A percentile compares a stretch with the other conserved stretches of the same genome.
phyloP scores from a whole-genome alignment of 2,329 filamentous ascomycete genomes.

The Penicillium polonicum region DNA sequence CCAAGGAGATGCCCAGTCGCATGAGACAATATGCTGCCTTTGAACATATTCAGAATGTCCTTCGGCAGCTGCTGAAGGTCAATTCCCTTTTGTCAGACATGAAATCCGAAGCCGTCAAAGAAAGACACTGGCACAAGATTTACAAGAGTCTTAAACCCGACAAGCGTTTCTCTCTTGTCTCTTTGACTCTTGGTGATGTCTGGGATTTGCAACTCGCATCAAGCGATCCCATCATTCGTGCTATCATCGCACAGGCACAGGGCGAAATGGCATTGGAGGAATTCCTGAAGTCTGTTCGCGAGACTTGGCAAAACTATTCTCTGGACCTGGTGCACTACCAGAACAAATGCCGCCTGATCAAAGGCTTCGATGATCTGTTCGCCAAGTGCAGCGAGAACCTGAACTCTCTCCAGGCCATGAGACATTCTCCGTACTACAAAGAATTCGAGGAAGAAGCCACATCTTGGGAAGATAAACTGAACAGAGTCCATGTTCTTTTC shows the following conservation, averaged over 20 bases:
- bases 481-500: conserved; percentile 93
- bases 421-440: conserved; percentile 98
- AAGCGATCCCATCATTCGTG: conserved; percentile 82
- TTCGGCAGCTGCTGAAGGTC: conserved; percentile 85
- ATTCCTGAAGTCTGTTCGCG: conserved; percentile 92
- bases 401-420: conserved; percentile 97
- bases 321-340: conserved; percentile 96
- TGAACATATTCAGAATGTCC: conserved; percentile 90
- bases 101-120: conserved; percentile 93
- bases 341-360: conserved; percentile 95
- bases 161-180: conserved; percentile 89
- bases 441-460: conserved; percentile 98
- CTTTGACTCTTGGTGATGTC: conserved; percentile 95
- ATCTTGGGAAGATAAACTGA: conserved; percentile 96
- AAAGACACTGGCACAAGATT: conserved; percentile 96
- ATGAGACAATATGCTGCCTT: conserved; percentile 99
- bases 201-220: conserved; percentile 93
- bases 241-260: conserved; percentile 92
- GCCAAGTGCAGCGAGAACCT: conserved; percentile 98
- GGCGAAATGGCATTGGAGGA: conserved; percentile 98
- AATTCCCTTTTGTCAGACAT: conserved; percentile 85
- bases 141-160: conserved; percentile 93
- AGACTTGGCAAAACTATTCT: conserved; percentile 94
- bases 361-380: conserved; percentile 97
- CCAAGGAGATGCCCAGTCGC: conserved; percentile 96